Evolutionary conservation across 2,329 filamentous ascomycete species (phyloP).

Genomic region (Ophiocordyceps australis): DNA sequence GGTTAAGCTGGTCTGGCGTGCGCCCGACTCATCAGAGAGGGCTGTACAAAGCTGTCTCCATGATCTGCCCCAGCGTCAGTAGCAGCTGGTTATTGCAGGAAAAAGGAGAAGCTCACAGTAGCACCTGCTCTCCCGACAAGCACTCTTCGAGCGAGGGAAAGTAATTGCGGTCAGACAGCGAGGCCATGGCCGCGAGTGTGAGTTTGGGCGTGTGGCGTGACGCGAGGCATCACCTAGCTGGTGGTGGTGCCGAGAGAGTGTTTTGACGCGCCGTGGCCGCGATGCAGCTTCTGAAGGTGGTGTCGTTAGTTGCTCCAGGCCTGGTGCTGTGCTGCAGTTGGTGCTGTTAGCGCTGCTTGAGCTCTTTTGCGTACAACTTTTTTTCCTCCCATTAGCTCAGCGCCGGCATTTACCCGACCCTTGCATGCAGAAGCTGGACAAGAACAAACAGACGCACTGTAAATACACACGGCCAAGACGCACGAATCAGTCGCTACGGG

Average conservation of each 20-base stretch:
- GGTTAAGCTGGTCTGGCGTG: conserved; percentile 31
- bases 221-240: conserved; percentile 18
- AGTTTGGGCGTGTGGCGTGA: conserved; percentile 20
- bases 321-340: no score
- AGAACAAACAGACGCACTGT: no score
- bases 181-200: conserved; percentile 48
- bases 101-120: conserved; percentile 43
- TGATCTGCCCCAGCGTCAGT: conserved; percentile 24
- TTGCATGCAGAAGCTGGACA: no score
- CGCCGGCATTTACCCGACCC: no score
- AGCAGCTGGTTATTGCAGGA: conserved; percentile 1
- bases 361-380: no score
- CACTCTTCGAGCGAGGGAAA: conserved; percentile 76
- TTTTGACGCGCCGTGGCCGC: conserved; percentile 14
- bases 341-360: no score
- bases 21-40: conserved; percentile 35
- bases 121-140: conserved; percentile 58
- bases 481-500: no score
- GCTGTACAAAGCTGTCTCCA: conserved; percentile 43
- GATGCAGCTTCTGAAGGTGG: no score
- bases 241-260: conserved; percentile 7
- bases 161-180: conserved; percentile 51
- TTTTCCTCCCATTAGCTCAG: no score
- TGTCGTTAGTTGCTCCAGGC: no score
- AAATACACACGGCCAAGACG: no score